Base-by-base conservation (phyloP, 1,139 yeast species). In the Sugiyamaella sp. region DNA sequence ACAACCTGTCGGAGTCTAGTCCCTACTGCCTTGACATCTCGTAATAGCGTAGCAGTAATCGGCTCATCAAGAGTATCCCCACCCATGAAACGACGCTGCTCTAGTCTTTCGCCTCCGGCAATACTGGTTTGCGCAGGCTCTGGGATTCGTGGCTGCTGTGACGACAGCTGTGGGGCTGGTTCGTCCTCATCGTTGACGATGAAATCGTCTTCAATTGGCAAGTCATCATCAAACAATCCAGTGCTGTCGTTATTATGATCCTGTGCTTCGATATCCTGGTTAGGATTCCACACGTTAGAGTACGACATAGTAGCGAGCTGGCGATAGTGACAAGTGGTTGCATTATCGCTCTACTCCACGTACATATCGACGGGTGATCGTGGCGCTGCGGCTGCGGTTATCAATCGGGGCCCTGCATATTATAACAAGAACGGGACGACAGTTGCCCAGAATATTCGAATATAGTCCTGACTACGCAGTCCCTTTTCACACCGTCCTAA, bases 61-160 rank as follows among this genome's bases (percentile, higher is more conserved):
- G 95, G 89, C 71, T 89, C 96, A 67, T 89, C 95, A 14, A 89
- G 72, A 0, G 96, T 88, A 66, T 87, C 89, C 39, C 95, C 93
- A 1, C 96, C 96, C 25, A 85, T 73, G 68, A 85, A 88, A 59
- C 88, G 85, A 38, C 89, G 80, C 66, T 86, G 93, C 60, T 80
- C 79, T 25, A 86, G 76, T 53, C 80, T 80, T 60, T 81, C 84
- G 59, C 80, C 80, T 9, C 67, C 70, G 12, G 61, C 61, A 14
- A 57, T 57, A 6, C 51, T 35, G 19, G 62, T 50, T 32, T 59
- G 47, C 3, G 66, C 63, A 14, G 63, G 62, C 35, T 56, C 63
- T 1, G 63, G 58, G 38, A 59, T 55, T 19, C 27, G 21, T 14
- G 42, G 48, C 16, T 37, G 21, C 29, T 51, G 49, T 33, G 53